Evolutionary conservation across 1,284 basidiomycete species (phyloP).

Genomic region (Mycosarcoma maydis): DNA sequence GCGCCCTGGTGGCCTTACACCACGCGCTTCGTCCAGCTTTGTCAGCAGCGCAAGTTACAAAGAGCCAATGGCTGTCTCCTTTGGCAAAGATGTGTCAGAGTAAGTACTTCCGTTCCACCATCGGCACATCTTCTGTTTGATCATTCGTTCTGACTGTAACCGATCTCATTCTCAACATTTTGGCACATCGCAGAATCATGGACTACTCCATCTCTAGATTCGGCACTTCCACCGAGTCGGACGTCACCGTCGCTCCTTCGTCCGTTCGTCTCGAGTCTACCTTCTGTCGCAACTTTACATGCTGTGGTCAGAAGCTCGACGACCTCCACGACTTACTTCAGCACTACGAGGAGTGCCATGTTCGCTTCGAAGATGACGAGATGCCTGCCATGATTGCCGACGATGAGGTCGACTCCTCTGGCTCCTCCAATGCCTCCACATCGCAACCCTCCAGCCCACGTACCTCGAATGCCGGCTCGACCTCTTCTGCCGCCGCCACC

Average conservation of each 20-base stretch:
- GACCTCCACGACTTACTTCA: conserved; percentile 66
- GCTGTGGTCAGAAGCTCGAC: conserved; percentile 63
- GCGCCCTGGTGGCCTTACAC: conserved; percentile 44
- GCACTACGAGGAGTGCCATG: conserved; percentile 66
- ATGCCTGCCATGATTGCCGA: conserved; percentile 58
- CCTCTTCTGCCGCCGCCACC: conserved; percentile 18
- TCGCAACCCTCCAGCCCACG: conserved; percentile 59
- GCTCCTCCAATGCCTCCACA: conserved; percentile 48
- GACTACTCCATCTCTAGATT: conserved; percentile 64
- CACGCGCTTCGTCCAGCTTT: conserved; percentile 44
- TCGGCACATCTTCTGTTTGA: neutral
- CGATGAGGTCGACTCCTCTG: conserved; percentile 56
- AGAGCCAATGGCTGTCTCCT: conserved; percentile 63
- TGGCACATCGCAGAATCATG: conserved; percentile 50
- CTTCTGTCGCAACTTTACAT: conserved; percentile 66
- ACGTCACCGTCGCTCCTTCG: conserved; percentile 60
- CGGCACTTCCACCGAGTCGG: conserved; percentile 62
- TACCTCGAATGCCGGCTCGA: conserved; percentile 36
- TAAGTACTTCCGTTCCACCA: conserved; percentile 31
- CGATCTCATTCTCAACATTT: too few species aligned
- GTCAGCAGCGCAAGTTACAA: conserved; percentile 57
- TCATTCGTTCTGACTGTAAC: neutral
- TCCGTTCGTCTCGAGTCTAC: conserved; percentile 63
- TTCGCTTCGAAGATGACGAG: conserved; percentile 65
- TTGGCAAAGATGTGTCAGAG: conserved; percentile 64